Evolutionary conservation across 2,329 filamentous ascomycete genomes (phyloP), one percentile per base, ranked within the genome.

Genomic region (Zymoseptoria brevis): DNA sequence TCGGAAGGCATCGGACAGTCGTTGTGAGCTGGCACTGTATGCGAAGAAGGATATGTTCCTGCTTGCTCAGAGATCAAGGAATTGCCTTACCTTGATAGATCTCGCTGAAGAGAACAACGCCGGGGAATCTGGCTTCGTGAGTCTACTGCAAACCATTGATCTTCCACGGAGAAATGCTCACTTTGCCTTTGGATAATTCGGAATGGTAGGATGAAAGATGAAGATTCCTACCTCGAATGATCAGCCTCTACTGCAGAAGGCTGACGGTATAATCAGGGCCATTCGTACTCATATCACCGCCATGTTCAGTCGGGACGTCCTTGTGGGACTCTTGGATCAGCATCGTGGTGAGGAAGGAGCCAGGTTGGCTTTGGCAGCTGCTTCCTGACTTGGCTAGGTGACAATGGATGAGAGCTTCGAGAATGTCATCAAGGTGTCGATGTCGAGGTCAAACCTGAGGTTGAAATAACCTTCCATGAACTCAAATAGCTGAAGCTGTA

Each of bases 101-200:
- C 76, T 96, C 92, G 67, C 87, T 92, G 73, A 96, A 96, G 58
- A 96, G 80, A 13, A 89, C 87, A 4, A 96, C 89, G 19, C 89
- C 91, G 0, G 91, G 91, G 69, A 96, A 96, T 70, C 35, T 41
- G 35, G 35, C 5, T 16, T 4, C 5, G 35, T 41, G 35, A 41
- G 35, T 41, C 35, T 41, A 4, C 11, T 41, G 35, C n/a, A n/a
- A n/a, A n/a, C n/a, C n/a, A n/a, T n/a, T n/a, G n/a, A n/a, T n/a
- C n/a, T n/a, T n/a, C n/a, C n/a, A n/a, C n/a, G n/a, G n/a, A n/a
- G n/a, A n/a, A n/a, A 41, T 16, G 35, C 35, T 41, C 35, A 41
- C 35, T 85, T 91, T 75, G 92, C 92, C 66, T 94, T 86, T 26
- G 92, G 90, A 72, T 96, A 96, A 61, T 88, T 87, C 0, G 90